A percentile compares a stretch with the other conserved stretches of the same genome.
These are phyloP conservation scores for Pseudocercospora fijiensis DNA, from an alignment of 2,329 filamentous ascomycete species.

Conservation along the genomic window DNA sequence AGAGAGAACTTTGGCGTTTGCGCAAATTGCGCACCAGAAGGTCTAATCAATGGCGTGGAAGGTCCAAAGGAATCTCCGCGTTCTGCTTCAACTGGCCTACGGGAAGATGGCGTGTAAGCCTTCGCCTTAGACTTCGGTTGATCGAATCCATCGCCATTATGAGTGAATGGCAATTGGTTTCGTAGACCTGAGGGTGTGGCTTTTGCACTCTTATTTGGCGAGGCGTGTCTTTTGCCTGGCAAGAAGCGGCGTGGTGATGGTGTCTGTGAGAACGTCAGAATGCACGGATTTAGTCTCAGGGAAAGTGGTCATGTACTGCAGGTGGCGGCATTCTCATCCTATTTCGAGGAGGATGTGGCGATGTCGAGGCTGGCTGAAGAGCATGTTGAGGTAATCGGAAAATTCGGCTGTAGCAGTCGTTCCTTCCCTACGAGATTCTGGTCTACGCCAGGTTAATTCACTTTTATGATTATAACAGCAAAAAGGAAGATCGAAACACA, in stretches of 20 bases:
- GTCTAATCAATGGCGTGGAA: neutral
- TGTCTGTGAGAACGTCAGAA: conserved; percentile 16
- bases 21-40: conserved; percentile 29
- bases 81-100: neutral
- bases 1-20: conserved; percentile 30
- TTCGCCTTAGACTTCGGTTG: neutral
- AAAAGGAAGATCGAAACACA: too few species aligned
- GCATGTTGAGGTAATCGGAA: neutral
- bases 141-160: conserved; percentile 13
- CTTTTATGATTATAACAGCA: too few species aligned
- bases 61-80: conserved; percentile 13
- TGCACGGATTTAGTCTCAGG: neutral
- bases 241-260: conserved; percentile 35
- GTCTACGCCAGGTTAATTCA: neutral
- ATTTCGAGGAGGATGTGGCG: conserved; percentile 7
- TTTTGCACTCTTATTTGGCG: conserved; percentile 23
- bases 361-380: neutral
- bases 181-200: conserved; percentile 11
- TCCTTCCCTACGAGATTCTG: neutral
- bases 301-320: conserved; percentile 1
- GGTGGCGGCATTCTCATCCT: conserved; percentile 23
- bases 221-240: conserved; percentile 18
- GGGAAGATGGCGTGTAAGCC: neutral
- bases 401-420: neutral
- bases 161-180: neutral